Percentiles rank a stretch among this genome's conserved stretches.
phyloP scores from a whole-genome alignment of 495 filamentous ascomycete genomes.

The Wilcoxina mikolae region DNA sequence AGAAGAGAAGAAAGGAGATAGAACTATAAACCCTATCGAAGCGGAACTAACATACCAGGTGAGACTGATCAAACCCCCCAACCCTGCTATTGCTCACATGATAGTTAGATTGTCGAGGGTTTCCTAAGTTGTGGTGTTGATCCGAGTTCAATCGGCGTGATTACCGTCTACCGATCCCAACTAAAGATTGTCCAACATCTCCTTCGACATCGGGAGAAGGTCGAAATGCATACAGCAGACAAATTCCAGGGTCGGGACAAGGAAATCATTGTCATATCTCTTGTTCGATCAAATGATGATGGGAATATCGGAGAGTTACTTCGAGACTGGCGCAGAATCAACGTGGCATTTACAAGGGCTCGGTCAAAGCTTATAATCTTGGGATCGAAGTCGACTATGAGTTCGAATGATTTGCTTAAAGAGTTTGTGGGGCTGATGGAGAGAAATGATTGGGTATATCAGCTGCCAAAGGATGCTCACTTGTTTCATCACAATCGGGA shows the following conservation, averaged over 20 bases:
- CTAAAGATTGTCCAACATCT: conserved; percentile 41
- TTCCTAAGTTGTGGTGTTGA: conserved; percentile 62
- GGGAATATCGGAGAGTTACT: conserved; percentile 73
- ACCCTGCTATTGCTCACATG: conserved; percentile 15
- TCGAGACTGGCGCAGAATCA: conserved; percentile 82
- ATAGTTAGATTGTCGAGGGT: conserved; percentile 59
- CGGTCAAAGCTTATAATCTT: conserved; percentile 79
- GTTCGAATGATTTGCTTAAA: conserved; percentile 59
- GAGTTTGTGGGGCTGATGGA: conserved; percentile 65
- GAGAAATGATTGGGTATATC: conserved; percentile 54
- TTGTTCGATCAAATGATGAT: conserved; percentile 72
- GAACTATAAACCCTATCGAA: conserved; percentile 74
- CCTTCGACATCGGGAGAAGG: conserved; percentile 37
- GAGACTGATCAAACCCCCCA: background rate
- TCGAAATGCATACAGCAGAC: conserved; percentile 94
- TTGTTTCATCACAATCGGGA: conserved; percentile 45
- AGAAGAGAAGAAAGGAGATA: conserved; percentile 60
- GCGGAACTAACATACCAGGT: conserved; percentile 41
- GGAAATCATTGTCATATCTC: conserved; percentile 67
- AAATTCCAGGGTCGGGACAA: conserved; percentile 95
- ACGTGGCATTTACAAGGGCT: conserved; percentile 86
- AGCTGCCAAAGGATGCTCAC: conserved; percentile 47
- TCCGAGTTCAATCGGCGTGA: conserved; percentile 72
- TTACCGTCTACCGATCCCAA: conserved; percentile 95
- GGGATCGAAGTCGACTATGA: conserved; percentile 61